These are phyloP conservation scores for Apiotrichum sp. DNA, from an alignment of 1,284 basidiomycete genomes.

Conservation along the genomic window DNA sequence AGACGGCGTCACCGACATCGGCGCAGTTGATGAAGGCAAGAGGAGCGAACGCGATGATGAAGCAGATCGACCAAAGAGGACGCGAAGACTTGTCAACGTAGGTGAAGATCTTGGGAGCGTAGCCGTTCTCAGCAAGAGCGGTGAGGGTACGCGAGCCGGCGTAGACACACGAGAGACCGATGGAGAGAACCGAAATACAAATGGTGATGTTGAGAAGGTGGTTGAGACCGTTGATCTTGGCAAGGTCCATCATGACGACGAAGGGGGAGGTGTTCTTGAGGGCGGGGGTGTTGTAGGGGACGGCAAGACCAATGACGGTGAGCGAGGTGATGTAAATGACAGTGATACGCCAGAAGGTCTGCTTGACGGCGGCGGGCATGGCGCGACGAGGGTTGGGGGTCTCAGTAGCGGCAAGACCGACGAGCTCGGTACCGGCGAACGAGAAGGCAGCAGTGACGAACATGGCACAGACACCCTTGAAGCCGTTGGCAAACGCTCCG, in stretches of 20 bases:
- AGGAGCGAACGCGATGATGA: slow-evolving; percentile 42
- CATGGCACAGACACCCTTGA: slow-evolving; percentile 45
- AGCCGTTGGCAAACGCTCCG: slow-evolving; percentile 46
- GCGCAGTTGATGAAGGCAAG: slow-evolving; percentile 47
- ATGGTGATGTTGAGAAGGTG: slow-evolving; percentile 51
- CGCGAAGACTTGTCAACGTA: slow-evolving; percentile 53
- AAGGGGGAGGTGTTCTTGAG: slow-evolving; percentile 50
- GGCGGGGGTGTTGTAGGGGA: slow-evolving; percentile 43
- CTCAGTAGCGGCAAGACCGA: slow-evolving; percentile 58
- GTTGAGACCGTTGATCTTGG: slow-evolving; percentile 47
- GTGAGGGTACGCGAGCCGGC: slow-evolving; percentile 45
- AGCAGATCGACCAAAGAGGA: slow-evolving; percentile 47
- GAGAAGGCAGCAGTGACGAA: slow-evolving; percentile 63
- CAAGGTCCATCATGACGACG: slow-evolving; percentile 49
- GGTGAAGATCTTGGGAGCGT: slow-evolving; percentile 47
- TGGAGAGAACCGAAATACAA: slow-evolving; percentile 44
- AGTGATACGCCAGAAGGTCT: slow-evolving; percentile 51
- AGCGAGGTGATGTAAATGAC: slow-evolving; percentile 51
- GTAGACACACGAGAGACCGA: slow-evolving; percentile 42
- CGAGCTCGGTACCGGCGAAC: slow-evolving; percentile 70
- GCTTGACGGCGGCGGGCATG: slow-evolving; percentile 22
- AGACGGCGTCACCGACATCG: slow-evolving; percentile 31
- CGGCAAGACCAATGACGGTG: slow-evolving; percentile 50
- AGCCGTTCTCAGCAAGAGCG: slow-evolving; percentile 44
- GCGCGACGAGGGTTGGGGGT: slow-evolving; percentile 27